Evolutionary conservation across 306 rosid genomes (phyloP).

Genomic region (Medicago arabica): DNA sequence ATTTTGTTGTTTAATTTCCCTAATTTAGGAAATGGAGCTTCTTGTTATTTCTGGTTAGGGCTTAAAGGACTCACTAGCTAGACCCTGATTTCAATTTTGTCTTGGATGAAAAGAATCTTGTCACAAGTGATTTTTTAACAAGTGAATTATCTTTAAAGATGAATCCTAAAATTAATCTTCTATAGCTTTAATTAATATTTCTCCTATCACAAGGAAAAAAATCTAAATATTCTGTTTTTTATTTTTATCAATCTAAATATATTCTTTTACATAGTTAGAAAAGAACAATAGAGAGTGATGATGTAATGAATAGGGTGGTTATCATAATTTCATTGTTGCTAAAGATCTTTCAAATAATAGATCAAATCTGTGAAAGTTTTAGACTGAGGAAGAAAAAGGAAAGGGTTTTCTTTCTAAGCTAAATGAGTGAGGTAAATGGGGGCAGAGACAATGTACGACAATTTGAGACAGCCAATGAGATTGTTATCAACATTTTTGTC

Average conservation of each 20-base stretch:
- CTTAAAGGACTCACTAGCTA: conserved; percentile 21
- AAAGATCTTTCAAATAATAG: conserved; percentile 46
- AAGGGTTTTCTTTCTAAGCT: conserved; percentile 29
- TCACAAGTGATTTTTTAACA: conserved; percentile 63
- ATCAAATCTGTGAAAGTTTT: conserved; percentile 55
- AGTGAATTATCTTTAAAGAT: conserved; percentile 31
- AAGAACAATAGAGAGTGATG: conserved; percentile 42
- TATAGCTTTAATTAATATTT: conserved; percentile 1
- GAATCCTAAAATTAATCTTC: conserved; percentile 42
- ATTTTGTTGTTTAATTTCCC: conserved; percentile 1
- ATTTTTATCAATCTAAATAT: no score
- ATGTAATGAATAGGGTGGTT: conserved; percentile 51
- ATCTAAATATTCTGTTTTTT: not conserved
- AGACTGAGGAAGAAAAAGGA: conserved; percentile 43
- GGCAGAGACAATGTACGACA: conserved; percentile 60
- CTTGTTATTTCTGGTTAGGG: conserved; percentile 60
- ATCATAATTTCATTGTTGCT: conserved; percentile 45
- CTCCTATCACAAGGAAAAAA: conserved; percentile 33
- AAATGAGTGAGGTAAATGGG: conserved; percentile 26
- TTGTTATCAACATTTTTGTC: conserved; percentile 57
- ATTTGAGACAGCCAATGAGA: conserved; percentile 58
- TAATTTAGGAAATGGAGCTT: conserved; percentile 35
- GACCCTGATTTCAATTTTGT: conserved; percentile 39
- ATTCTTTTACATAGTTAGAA: conserved; percentile 37
- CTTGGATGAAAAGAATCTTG: conserved; percentile 65